These are phyloP conservation scores for Fusarium staphyleae DNA, from an alignment of 2,329 filamentous ascomycete species.

Conservation along the genomic window DNA sequence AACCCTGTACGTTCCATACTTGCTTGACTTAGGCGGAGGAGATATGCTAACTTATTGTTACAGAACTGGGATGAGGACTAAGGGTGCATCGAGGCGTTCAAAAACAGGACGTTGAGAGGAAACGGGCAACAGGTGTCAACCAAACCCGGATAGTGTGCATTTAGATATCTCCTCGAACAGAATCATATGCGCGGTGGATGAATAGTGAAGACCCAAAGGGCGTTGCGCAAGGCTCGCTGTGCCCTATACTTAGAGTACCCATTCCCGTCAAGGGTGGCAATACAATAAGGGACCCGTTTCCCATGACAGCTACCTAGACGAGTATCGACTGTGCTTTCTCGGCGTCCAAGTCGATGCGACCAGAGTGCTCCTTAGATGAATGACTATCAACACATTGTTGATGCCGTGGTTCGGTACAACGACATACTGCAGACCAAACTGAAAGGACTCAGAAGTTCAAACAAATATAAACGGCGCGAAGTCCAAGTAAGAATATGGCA, in stretches of 20 bases:
- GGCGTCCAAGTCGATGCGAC: no score
- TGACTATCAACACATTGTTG: no score
- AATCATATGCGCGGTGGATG: conserved; percentile 15
- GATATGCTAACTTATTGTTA: conserved; percentile 40
- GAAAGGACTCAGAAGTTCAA: no score
- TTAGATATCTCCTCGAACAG: conserved; percentile 36
- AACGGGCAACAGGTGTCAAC: conserved; percentile 28
- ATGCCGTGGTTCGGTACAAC: no score
- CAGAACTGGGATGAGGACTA: conserved; percentile 71
- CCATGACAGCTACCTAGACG: neutral
- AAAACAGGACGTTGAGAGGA: conserved; percentile 31
- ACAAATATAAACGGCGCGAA: no score
- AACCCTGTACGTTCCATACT: conserved; percentile 68
- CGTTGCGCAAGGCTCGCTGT: conserved; percentile 1
- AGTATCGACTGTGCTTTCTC: no score
- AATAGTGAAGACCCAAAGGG: conserved; percentile 16
- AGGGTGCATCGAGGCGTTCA: conserved; percentile 44
- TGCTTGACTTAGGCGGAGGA: neutral
- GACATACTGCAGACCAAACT: no score
- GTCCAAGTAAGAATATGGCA: no score
- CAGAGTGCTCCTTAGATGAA: no score
- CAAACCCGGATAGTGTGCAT: conserved; percentile 28
- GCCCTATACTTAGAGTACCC: conserved; percentile 11
- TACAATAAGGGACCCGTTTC: conserved; percentile 9
- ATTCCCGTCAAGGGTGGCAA: conserved; percentile 5